Evolutionary conservation across 2,329 filamentous ascomycete species (phyloP).

Genomic region (Xylaria multiplex): DNA sequence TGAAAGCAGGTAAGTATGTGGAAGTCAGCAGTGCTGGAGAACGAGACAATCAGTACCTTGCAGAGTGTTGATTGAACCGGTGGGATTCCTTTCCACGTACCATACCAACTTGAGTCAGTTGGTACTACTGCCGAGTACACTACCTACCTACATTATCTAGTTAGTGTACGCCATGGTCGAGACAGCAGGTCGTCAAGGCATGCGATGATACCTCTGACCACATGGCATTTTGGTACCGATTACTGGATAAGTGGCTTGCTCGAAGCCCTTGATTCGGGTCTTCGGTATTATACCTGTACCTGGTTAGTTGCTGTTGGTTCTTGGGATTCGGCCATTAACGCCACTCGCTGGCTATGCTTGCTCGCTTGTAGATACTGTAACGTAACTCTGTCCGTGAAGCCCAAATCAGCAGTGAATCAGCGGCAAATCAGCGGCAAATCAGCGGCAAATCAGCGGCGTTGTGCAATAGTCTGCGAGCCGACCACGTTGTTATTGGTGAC

Average conservation of each 20-base stretch:
- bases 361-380: neutral
- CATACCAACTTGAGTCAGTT: too few species aligned
- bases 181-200: constrained; percentile 22
- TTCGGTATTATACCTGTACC: constrained; percentile 9
- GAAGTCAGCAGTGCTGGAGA: constrained; percentile 15
- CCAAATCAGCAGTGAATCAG: too few species aligned
- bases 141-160: too few species aligned
- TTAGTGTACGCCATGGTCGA: too few species aligned
- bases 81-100: constrained; percentile 22
- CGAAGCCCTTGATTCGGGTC: constrained; percentile 34
- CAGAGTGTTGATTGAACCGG: constrained; percentile 30
- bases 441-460: constrained; percentile 10
- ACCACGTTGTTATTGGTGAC: constrained; percentile 14
- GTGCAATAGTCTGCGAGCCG: constrained; percentile 34
- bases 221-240: constrained; percentile 34
- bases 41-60: constrained; percentile 31
- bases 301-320: neutral
- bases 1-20: neutral
- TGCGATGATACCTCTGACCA: constrained; percentile 37
- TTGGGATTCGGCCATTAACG: constrained; percentile 16
- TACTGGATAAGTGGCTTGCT: constrained; percentile 34
- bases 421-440: neutral
- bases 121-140: too few species aligned
- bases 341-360: constrained; percentile 9
- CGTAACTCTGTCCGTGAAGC: constrained; percentile 5